phyloP scores from a whole-genome alignment of 2,329 filamentous ascomycete genomes.

The Penicillium sp. region DNA sequence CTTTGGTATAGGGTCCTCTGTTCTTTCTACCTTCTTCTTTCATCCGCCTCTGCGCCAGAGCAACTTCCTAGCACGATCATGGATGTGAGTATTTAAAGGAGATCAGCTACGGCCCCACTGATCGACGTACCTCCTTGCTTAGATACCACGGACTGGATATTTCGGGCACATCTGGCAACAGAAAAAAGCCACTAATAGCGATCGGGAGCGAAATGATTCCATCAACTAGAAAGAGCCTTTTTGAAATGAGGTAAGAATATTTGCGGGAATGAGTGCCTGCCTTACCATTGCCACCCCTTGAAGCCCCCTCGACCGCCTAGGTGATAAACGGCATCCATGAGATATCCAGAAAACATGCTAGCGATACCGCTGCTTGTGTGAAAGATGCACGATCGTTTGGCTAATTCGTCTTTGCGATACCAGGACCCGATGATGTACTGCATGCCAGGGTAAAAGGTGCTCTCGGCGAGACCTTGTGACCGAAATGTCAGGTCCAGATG shows the following conservation, averaged over 20 bases:
- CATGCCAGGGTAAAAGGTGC: slow-evolving; percentile 54
- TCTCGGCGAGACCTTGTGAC: slow-evolving; percentile 45
- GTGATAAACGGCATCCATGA: slow-evolving; percentile 55
- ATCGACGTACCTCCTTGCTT: slow-evolving; percentile 31
- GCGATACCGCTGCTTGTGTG: slow-evolving; percentile 48
- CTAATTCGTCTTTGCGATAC: slow-evolving; percentile 52
- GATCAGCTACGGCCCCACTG: too few species aligned
- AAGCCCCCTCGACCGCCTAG: slow-evolving; percentile 50
- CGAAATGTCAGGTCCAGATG: background rate
- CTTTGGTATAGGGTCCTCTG: slow-evolving; percentile 46
- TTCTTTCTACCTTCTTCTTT: slow-evolving; percentile 48
- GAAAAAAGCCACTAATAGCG: slow-evolving; percentile 50
- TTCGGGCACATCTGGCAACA: slow-evolving; percentile 51
- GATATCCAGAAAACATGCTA: slow-evolving; percentile 49
- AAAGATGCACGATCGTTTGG: slow-evolving; percentile 54
- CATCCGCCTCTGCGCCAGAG: slow-evolving; percentile 51
- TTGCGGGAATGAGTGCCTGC: background rate
- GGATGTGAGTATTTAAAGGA: background rate
- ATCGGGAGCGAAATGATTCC: slow-evolving; percentile 55
- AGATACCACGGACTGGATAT: slow-evolving; percentile 52
- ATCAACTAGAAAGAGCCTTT: slow-evolving; percentile 53
- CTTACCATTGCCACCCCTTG: slow-evolving; percentile 53
- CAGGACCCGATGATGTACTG: slow-evolving; percentile 53
- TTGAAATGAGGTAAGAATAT: background rate
- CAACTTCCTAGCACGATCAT: slow-evolving; percentile 37